Percentiles rank a stretch among this genome's conserved stretches.
Conservation (phyloP, 2,329 filamentous ascomycete species). For the Aureobasidium lini region DNA sequence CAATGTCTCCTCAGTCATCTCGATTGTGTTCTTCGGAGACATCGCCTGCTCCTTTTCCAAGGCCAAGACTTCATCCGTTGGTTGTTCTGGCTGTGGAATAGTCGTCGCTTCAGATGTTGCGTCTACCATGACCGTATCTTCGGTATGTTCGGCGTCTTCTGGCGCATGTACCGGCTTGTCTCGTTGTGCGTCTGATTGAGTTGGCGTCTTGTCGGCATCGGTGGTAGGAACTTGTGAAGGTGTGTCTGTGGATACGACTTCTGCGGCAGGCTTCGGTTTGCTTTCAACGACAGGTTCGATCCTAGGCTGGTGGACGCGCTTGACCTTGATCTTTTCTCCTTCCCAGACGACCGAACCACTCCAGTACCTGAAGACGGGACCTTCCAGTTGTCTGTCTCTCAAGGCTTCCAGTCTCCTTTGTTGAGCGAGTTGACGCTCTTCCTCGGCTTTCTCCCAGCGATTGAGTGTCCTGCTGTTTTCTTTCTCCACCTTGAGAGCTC, state of each 20-base stretch:
- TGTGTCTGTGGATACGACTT: not conserved
- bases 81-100: not conserved
- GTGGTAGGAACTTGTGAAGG: not conserved
- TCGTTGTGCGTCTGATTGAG: not conserved
- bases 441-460: conserved; percentile 89
- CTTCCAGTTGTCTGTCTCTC: conserved; percentile 77
- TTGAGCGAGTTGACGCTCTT: conserved; percentile 76
- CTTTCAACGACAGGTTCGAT: conserved; percentile 19
- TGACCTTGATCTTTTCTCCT: conserved; percentile 62
- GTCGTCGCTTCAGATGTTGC: not conserved
- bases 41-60: not conserved
- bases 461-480: conserved; percentile 85
- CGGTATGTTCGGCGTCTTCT: not conserved
- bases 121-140: not conserved
- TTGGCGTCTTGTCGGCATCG: not conserved
- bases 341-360: conserved; percentile 82
- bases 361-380: conserved; percentile 86
- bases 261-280: conserved; percentile 10
- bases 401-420: conserved; percentile 77
- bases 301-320: conserved; percentile 29
- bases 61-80: not conserved
- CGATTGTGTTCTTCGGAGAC: not conserved
- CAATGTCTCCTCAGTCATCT: not conserved
- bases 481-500: conserved; percentile 76
- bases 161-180: not conserved